A percentile compares a stretch with the other conserved stretches of the same genome.
Evolutionary conservation across 2,329 filamentous ascomycete species (phyloP).

Genomic region (Pseudogymnoascus sp.): DNA sequence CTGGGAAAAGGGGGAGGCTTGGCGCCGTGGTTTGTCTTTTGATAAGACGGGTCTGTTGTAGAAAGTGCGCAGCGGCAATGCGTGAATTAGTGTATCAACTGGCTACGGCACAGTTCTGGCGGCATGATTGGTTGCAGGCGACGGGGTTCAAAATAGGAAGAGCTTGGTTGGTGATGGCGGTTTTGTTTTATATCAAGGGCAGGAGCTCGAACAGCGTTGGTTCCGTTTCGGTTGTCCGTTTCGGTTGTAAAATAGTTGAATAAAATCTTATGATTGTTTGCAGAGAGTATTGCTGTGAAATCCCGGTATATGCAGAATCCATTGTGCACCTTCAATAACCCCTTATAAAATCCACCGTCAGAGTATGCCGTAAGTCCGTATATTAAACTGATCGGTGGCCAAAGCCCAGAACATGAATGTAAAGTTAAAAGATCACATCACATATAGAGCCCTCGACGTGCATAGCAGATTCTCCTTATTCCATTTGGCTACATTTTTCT

Average conservation of each 20-base stretch:
- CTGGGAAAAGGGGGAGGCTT: background rate
- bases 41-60: background rate
- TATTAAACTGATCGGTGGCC: background rate
- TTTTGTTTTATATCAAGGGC: background rate
- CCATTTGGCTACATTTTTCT: slow-evolving; percentile 5
- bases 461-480: slow-evolving; percentile 1
- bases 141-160: background rate
- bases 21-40: background rate
- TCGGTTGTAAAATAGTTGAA: background rate
- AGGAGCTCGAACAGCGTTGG: background rate
- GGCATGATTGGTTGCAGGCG: background rate
- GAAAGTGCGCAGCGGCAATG: background rate
- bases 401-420: too few species aligned
- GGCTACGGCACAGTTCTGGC: background rate
- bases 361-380: background rate
- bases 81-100: background rate
- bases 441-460: background rate
- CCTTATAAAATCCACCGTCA: background rate
- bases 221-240: background rate
- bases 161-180: background rate
- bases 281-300: background rate
- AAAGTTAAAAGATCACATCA: background rate
- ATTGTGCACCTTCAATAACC: background rate
- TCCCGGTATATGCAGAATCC: background rate
- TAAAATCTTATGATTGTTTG: background rate